Evolutionary conservation across 78 protist genomes (phyloP), one percentile per base, ranked within the genome.

Genomic region (Dictyostelium capitatum): DNA sequence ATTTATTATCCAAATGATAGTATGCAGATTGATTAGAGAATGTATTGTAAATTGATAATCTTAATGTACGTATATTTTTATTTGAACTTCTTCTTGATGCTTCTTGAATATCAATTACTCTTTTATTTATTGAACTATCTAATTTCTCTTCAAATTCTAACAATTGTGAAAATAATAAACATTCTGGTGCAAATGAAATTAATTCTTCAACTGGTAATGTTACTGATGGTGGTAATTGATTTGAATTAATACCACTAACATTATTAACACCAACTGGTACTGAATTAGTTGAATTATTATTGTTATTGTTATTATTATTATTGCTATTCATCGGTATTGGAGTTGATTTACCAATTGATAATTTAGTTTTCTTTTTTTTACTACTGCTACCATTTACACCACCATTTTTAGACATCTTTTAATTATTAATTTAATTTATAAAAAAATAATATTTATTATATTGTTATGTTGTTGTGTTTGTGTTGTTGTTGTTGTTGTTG

Each of bases 131-230:
- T 6, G 93, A 48, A 17, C 57, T 41, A 30, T 87, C 93, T 23
- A 87, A 23, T 62, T 65, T 87, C 79, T 87, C 80, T 50, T 87
- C 93, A 87, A 87, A 87, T 74, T 87, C 93, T 14, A 87, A 50
- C 14, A 87, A 23, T 47, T 87, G 83, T 17, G 80, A 19, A n/a
- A 87, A 87, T 14, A 87, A 48, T 20, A 87, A 32, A 47, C 79
- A 70, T 37, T 87, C 93, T 30, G 93, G 93, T 46, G 80, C 83
- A 50, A 59, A 87, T 17, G 74, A 56, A 3, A 87, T 41, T 4
- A 87, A 25, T 20, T 87, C 83, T 28, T 87, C 93, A 30, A 77
- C 59, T 12, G 93, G 93, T 19, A 87, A 78, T 20, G 93, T 77
- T 17, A 57, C 25, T 3, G 83, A 47, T 23, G 84, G 72, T 30